Conservation (phyloP, 1,284 basidiomycete species). For the Coriolopsis trogii region DNA sequence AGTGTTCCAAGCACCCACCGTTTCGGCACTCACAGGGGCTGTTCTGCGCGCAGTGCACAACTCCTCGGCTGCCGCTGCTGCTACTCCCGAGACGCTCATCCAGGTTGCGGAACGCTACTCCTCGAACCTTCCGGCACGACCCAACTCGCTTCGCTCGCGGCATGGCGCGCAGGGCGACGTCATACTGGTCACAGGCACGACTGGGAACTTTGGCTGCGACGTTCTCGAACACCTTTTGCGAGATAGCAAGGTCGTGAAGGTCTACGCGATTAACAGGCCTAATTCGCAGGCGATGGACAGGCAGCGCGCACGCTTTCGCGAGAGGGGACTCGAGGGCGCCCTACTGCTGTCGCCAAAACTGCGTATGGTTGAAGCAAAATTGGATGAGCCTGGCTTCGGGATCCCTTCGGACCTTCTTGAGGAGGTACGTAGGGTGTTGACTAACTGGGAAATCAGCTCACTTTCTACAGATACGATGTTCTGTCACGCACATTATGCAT, state of each 20-base stretch:
- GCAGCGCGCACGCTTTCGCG: constrained; percentile 32
- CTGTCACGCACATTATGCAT: constrained; percentile 35
- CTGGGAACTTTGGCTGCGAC: constrained; percentile 26
- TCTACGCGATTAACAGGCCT: constrained; percentile 27
- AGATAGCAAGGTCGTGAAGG: constrained; percentile 11
- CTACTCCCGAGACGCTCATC: constrained; percentile 13
- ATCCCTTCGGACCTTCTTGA: constrained; percentile 29
- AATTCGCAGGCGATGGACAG: constrained; percentile 20
- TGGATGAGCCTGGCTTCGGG: constrained; percentile 33
- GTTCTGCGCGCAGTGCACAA: constrained; percentile 19
- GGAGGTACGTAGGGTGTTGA: constrained; percentile 26
- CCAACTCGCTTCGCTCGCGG: neutral
- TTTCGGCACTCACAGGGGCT: constrained; percentile 30
- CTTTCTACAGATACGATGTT: constrained; percentile 16
- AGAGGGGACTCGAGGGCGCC: constrained; percentile 29
- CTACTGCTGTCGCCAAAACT: constrained; percentile 35
- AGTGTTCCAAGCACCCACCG: constrained; percentile 39
- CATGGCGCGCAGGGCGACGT: neutral
- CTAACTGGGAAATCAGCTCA: neutral
- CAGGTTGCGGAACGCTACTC: constrained; percentile 19
- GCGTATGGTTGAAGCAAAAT: constrained; percentile 36
- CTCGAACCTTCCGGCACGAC: neutral
- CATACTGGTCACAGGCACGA: constrained; percentile 33
- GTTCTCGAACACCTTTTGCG: constrained; percentile 22
- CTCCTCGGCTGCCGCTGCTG: constrained; percentile 16